A percentile compares a stretch with the other conserved stretches of the same genome.
Evolutionary conservation across 1,139 yeast genomes (phyloP).

Genomic region (Yamadazyma jaroonii): DNA sequence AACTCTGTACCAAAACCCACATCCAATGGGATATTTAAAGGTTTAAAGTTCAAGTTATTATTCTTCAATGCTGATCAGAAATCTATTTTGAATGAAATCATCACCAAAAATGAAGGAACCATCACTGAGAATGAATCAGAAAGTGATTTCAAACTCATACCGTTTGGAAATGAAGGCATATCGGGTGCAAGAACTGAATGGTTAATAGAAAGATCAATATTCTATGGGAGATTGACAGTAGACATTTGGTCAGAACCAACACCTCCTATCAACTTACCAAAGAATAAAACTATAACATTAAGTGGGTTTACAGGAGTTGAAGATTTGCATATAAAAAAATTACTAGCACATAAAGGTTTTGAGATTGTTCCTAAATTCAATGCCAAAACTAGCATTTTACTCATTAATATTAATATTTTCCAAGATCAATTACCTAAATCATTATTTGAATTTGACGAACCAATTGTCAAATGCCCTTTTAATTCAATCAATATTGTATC

Average conservation of each 20-base stretch:
- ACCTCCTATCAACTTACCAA: slow-evolving; percentile 33
- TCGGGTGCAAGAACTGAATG: slow-evolving; percentile 61
- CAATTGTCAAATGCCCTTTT: slow-evolving; percentile 34
- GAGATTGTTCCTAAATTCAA: slow-evolving; percentile 51
- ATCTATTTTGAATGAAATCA: slow-evolving; percentile 22
- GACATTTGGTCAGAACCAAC: slow-evolving; percentile 80
- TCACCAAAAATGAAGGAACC: slow-evolving; percentile 44
- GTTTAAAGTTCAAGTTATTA: slow-evolving; percentile 9
- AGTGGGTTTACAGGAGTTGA: slow-evolving; percentile 88
- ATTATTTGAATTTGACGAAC: slow-evolving; percentile 23
- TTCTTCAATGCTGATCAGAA: slow-evolving; percentile 9
- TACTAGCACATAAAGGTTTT: slow-evolving; percentile 54
- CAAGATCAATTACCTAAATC: slow-evolving; percentile 19
- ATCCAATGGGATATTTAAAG: slow-evolving; percentile 6
- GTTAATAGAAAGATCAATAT: slow-evolving; percentile 78
- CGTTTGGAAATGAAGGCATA: slow-evolving; percentile 9
- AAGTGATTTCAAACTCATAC: slow-evolving; percentile 10
- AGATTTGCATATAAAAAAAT: slow-evolving; percentile 65
- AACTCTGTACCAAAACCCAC: background rate
- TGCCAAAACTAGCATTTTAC: slow-evolving; percentile 56
- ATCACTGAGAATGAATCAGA: slow-evolving; percentile 9
- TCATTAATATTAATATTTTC: slow-evolving; percentile 59
- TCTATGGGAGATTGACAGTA: slow-evolving; percentile 48
- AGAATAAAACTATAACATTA: slow-evolving; percentile 51
- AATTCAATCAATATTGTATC: slow-evolving; percentile 40